Evolutionary conservation across 306 rosid genomes (phyloP), one percentile per base, ranked within the genome.

Genomic region (Quillaja saponaria): DNA sequence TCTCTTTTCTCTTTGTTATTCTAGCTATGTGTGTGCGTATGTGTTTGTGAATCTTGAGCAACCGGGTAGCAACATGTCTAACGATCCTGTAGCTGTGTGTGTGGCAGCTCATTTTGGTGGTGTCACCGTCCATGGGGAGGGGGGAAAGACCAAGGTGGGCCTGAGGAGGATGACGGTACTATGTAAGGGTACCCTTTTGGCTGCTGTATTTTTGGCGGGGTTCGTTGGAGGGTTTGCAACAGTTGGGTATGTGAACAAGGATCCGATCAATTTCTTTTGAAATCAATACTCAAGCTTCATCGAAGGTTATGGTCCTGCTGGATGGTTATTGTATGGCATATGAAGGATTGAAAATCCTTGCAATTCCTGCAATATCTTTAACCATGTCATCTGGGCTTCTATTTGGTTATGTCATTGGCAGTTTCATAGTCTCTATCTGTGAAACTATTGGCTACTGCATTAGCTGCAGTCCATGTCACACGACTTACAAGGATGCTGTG

Each of bases 361-460:
- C 99, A 7, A 89, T 92, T 80, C 99, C 96, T 55, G 99, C 95
- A 61, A 72, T 89, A 78, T 95, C 96, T 37, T 68, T 92, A 69
- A 92, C 99, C 70, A 74, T 92, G 95, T 86, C 99, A 65, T 95
- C 96, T 49, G 99, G 99, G 54, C 96, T 92, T 65, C 90, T 92
- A 65, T 92, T 92, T 72, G 99, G 99, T 47, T 68, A 96, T 28
- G 28, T 92, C 59, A 54, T 66, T 20, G 95, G 99, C 68, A 83
- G 95, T 38, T 62, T 89, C 81, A 81, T 89, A 49, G 99, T 92
- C 83, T 92, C 99, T 10, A 78, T 89, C 62, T 86, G 99, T 20
- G 96, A 96, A 80, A 92, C 95, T 92, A 44, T 63, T 92, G 58
- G 84, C 69, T 64, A 92, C 98, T 15, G 95, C 88, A 40, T 53